Base-by-base conservation (phyloP, 1,284 basidiomycete genomes). In the Wolfiporia cocos region DNA sequence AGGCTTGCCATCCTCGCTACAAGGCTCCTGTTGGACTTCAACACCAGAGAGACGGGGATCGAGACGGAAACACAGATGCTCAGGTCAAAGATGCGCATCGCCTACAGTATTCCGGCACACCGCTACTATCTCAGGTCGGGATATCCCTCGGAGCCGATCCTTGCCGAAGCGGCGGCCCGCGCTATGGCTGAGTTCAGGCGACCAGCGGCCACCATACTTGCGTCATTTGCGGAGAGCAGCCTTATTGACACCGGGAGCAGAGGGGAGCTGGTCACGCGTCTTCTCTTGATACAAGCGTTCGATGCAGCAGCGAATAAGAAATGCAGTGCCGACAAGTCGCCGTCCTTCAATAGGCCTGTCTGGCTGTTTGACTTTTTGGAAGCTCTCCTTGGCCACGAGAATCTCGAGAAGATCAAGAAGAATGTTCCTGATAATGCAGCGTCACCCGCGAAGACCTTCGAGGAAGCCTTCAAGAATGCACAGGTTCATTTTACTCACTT, bases 401-500 rank as follows among this genome's bases (percentile, higher is more conserved):
- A n/a, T n/a, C n/a, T n/a, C n/a, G n/a, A 23, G 12, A 17, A 28
- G n/a, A 12, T 17, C 19, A 24, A 22, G 20, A 29, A 37, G 17
- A 20, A 5, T 3, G 34, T 48, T 15, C 17, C 31, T 5, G 20
- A 46, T 12, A 34, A 18, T 17, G 5, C 22, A 9, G 30, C 47
- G 10, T 3, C 10, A 2, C 12, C 5, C 5, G 28, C 29, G 9
- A 20, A 17, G n/a, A 45, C 33, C 14, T 31, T 48, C 12, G 14
- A 18, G 12, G 39, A 45, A 15, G 39, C 31, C 14, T 45, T 48
- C 43, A 28, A 31, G n/a, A 19, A 39, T 14, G 43, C 43, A 12
- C 24, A 34, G 9, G 34, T 48, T 7, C 47, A 37, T 9, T 48
- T 44, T 39, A 42, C 43, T 10, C 47, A 48, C 21, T 48, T 37